Conservation (phyloP, 768 basidiomycete genomes). For the Boletus vermiculosoides region DNA sequence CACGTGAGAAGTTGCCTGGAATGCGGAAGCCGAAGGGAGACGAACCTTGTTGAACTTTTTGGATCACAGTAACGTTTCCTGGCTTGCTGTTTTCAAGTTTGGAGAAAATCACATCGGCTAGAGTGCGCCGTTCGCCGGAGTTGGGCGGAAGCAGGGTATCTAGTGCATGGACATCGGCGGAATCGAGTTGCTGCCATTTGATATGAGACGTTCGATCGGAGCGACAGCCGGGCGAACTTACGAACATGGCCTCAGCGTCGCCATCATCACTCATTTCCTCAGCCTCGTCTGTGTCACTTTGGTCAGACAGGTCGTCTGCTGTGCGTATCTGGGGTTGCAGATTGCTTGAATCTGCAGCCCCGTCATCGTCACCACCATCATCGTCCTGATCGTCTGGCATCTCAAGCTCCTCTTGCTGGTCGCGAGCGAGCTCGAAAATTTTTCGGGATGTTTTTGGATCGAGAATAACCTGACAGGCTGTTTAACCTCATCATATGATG, state of each 20-base stretch:
- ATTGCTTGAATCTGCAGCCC: slow-evolving; percentile 26
- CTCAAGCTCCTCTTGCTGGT: slow-evolving; percentile 89
- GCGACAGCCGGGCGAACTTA: slow-evolving; percentile 34
- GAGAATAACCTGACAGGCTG: slow-evolving; percentile 52
- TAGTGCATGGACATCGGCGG: slow-evolving; percentile 81
- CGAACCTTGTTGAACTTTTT: slow-evolving; percentile 60
- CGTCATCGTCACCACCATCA: slow-evolving; percentile 37
- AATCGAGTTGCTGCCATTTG: slow-evolving; percentile 75
- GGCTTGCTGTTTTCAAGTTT: slow-evolving; percentile 75
- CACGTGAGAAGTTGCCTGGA: slow-evolving; percentile 4
- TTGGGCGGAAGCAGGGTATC: slow-evolving; percentile 79
- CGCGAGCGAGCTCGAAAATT: slow-evolving; percentile 89
- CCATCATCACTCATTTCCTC: slow-evolving; percentile 21
- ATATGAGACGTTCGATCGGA: slow-evolving; percentile 4
- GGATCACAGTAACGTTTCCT: slow-evolving; percentile 52
- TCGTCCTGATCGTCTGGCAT: slow-evolving; percentile 57
- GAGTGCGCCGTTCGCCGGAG: slow-evolving; percentile 72
- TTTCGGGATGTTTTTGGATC: slow-evolving; percentile 80
- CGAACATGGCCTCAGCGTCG: slow-evolving; percentile 61
- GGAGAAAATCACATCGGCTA: slow-evolving; percentile 96
- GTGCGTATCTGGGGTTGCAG: slow-evolving; percentile 25
- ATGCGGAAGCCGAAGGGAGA: background rate
- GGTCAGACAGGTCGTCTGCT: slow-evolving; percentile 56
- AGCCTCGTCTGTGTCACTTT: slow-evolving; percentile 43
- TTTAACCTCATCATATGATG: slow-evolving; percentile 2